Conservation (phyloP, 768 basidiomycete species). For the Tephrocybe sp. region DNA sequence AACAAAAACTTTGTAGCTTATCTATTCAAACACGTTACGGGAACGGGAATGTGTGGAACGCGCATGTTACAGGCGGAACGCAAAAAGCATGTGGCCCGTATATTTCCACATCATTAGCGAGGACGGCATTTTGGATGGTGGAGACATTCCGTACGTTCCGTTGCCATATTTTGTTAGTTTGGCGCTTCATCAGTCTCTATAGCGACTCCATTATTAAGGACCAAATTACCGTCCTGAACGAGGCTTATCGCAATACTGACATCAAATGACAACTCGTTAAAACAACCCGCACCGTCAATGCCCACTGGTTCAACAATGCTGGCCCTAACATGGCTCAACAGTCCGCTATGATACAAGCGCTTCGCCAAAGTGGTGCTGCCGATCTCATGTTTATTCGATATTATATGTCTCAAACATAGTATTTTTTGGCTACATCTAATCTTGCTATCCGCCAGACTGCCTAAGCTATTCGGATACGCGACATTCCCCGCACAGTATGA, state of each 20-base stretch:
- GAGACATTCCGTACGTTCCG: conserved; percentile 35
- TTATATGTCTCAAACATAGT: conserved; percentile 17
- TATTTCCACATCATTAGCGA: conserved; percentile 44
- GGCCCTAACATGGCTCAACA: conserved; percentile 28
- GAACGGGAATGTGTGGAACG: too few relatives aligned
- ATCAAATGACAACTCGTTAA: conserved; percentile 38
- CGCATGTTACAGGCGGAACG: too few relatives aligned
- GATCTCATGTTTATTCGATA: conserved; percentile 36
- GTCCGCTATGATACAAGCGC: conserved; percentile 39
- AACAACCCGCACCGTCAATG: conserved; percentile 39
- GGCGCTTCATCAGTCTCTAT: background rate
- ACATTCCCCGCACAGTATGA: conserved; percentile 44
- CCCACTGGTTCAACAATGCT: conserved; percentile 45
- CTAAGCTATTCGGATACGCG: conserved; percentile 45
- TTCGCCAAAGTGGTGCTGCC: conserved; percentile 35
- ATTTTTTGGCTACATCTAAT: background rate
- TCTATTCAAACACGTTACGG: too few relatives aligned
- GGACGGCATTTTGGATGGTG: conserved; percentile 35
- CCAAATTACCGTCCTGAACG: conserved; percentile 38
- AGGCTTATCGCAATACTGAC: conserved; percentile 36
- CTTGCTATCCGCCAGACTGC: conserved; percentile 15
- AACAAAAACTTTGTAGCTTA: too few relatives aligned
- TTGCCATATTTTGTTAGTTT: background rate
- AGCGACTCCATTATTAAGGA: conserved; percentile 28
- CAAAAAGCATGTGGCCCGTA: too few relatives aligned